Conservation (phyloP, 139 green algal species). For the Medakamo hakoo region DNA sequence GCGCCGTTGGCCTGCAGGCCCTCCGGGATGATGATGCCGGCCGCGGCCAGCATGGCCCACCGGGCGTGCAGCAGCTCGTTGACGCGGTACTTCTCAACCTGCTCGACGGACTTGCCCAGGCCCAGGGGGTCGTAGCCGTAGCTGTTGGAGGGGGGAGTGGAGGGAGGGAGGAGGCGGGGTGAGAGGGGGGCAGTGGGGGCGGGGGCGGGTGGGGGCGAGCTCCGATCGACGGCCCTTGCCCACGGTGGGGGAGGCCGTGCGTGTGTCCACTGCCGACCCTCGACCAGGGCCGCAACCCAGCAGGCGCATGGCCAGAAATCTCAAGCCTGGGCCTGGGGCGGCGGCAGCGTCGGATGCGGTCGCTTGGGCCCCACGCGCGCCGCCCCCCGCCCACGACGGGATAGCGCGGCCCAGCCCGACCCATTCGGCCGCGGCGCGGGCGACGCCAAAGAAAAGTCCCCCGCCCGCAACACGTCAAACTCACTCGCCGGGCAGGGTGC, state of each 20-base stretch:
- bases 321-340: neutral
- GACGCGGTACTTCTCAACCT: conserved; percentile 71
- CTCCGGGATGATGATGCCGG: conserved; percentile 92
- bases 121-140: conserved; percentile 86
- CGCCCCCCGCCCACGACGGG: too few species aligned
- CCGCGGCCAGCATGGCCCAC: conserved; percentile 97
- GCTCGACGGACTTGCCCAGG: conserved; percentile 72
- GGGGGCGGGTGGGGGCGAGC: too few species aligned
- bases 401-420: too few species aligned
- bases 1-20: conserved; percentile 78
- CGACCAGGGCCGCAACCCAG: too few species aligned
- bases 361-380: neutral
- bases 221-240: too few species aligned
- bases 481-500: conserved; percentile 77
- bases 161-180: too few species aligned
- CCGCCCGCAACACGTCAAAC: conserved; percentile 11
- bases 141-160: conserved; percentile 28
- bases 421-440: too few species aligned
- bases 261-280: too few species aligned
- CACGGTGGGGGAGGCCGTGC: too few species aligned
- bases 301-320: neutral
- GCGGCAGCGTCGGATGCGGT: neutral
- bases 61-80: conserved; percentile 89
- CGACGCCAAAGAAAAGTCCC: neutral
- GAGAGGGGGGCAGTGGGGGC: neutral